Evolutionary conservation across 768 basidiomycete genomes (phyloP).

Genomic region (Termitomyces sp.): DNA sequence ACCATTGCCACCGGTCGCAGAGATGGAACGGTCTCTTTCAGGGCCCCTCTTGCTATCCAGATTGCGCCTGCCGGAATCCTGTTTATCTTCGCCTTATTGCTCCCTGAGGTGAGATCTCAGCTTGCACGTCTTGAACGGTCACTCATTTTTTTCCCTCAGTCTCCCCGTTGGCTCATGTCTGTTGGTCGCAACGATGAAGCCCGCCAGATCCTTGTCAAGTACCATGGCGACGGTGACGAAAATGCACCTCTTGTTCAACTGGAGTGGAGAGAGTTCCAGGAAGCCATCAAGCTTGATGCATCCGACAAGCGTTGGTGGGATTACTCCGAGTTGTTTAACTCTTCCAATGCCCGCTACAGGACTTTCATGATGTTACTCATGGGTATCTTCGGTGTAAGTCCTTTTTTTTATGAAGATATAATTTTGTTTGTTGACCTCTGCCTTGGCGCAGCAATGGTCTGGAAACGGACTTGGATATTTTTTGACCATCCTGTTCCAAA

Average conservation of each 20-base stretch:
- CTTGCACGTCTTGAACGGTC: not conserved
- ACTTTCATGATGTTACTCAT: slow-evolving; percentile 45
- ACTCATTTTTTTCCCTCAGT: slow-evolving; percentile 20
- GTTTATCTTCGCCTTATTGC: slow-evolving; percentile 24
- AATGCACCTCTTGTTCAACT: slow-evolving; percentile 45
- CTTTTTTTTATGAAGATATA: not conserved
- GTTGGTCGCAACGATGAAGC: slow-evolving; percentile 45
- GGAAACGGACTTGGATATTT: slow-evolving; percentile 50
- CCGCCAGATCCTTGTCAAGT: slow-evolving; percentile 39
- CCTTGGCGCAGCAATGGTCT: slow-evolving; percentile 37
- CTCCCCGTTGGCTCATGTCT: slow-evolving; percentile 50
- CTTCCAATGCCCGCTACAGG: slow-evolving; percentile 39
- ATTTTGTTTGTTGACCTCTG: not conserved
- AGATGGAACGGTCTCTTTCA: slow-evolving; percentile 33
- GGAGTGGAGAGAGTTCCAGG: slow-evolving; percentile 48
- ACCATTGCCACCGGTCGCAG: slow-evolving; percentile 35
- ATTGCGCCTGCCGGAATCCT: slow-evolving; percentile 39
- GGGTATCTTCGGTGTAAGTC: slow-evolving; percentile 42
- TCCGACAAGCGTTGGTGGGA: slow-evolving; percentile 58
- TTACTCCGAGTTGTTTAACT: slow-evolving; percentile 44
- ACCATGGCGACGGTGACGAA: slow-evolving; percentile 46
- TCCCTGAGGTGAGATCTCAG: slow-evolving; percentile 27
- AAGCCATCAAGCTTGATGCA: slow-evolving; percentile 40
- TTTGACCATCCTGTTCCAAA: slow-evolving; percentile 34
- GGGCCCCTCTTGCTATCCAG: slow-evolving; percentile 48